Base-by-base conservation (phyloP, 768 basidiomycete species). In the Butyriboletus loyo region DNA sequence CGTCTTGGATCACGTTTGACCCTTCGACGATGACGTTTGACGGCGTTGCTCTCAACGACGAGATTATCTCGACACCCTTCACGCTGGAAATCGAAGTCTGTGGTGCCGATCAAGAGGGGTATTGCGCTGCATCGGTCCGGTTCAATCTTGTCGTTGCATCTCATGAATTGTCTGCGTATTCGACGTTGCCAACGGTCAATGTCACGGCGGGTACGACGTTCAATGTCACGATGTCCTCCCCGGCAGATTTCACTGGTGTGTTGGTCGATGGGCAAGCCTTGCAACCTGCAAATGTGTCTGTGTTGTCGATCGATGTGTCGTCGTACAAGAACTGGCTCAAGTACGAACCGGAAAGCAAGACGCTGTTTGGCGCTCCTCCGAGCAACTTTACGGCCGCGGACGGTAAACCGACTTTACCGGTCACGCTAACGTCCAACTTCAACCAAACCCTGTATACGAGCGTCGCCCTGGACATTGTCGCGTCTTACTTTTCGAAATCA, bases 1-100 rank as follows among this genome's bases (percentile, higher is more conserved):
- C 93, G 1, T 56, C 69, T 9, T 97, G 92, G 88, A 75, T 96
- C 66, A 54, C 50, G 11, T 98, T 92, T 70, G 77, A 92, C 68
- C 65, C 82, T 13, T 58, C 73, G 19, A 79, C 79, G 15, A 70
- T 89, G 50, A 93, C 93, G 3, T 81, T 97, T 46, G 79, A 87
- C 56, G 95, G 95, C 10, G 78, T 88, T 21, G 79, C 86, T 4
- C 95, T 94, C 2, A 42, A 66, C 47, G 69, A 77, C 28, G 63
- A 72, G 36, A 60, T 61, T 17, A 53, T 72, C n/a, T 46, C 67
- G 25, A 72, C 72, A 7, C 80, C 79, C 2, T 66, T 68, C 27
- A 64, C 71, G 7, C 66, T 86, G 52, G 64, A 79, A 9, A 72
- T 95, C 25, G 68, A 73, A 28, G 70, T 97, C 22, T 77, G 81